These are phyloP conservation scores for Beauveria varroae DNA, from an alignment of 2,329 filamentous ascomycete species.

Conservation along the genomic window DNA sequence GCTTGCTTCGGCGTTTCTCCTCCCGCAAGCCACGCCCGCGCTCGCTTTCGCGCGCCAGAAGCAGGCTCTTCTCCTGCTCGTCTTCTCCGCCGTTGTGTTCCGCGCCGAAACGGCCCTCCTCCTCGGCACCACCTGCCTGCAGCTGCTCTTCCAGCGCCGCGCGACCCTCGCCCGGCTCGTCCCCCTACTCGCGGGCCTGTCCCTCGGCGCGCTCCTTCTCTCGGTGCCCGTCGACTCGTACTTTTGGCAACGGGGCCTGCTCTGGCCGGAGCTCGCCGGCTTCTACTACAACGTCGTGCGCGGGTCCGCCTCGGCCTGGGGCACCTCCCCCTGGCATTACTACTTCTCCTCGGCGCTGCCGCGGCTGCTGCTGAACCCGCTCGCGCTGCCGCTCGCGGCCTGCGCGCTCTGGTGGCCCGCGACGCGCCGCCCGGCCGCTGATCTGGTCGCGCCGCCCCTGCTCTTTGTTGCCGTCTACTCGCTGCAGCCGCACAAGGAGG, in stretches of 20 bases:
- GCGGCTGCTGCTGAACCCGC: slow-evolving; percentile 74
- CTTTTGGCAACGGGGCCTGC: slow-evolving; percentile 71
- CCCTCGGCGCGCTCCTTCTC: slow-evolving; percentile 56
- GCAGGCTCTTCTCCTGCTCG: slow-evolving; percentile 65
- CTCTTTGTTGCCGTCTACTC: slow-evolving; percentile 76
- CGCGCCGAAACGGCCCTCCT: slow-evolving; percentile 83
- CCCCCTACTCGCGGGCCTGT: slow-evolving; percentile 57
- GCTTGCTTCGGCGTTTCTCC: slow-evolving; percentile 47
- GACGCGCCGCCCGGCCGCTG: slow-evolving; percentile 33
- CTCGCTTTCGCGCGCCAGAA: slow-evolving; percentile 40
- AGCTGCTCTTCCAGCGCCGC: slow-evolving; percentile 51
- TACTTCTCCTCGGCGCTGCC: slow-evolving; percentile 81
- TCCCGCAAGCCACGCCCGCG: slow-evolving; percentile 25
- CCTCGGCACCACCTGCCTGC: slow-evolving; percentile 58
- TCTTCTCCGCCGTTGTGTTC: slow-evolving; percentile 75
- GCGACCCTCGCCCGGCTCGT: slow-evolving; percentile 52
- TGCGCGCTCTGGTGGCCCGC: slow-evolving; percentile 42
- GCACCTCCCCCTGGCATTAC: slow-evolving; percentile 74
- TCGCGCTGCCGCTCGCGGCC: slow-evolving; percentile 49
- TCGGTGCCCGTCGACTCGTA: slow-evolving; percentile 80
- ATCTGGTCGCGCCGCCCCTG: slow-evolving; percentile 57
- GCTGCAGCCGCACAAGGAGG: slow-evolving; percentile 88
- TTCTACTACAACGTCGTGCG: slow-evolving; percentile 89
- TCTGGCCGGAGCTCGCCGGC: slow-evolving; percentile 86
- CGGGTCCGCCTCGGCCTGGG: slow-evolving; percentile 81